A percentile compares a stretch with the other conserved stretches of the same genome.
Conservation (phyloP, 208 protist species). For the Naegleria gruberi region DNA sequence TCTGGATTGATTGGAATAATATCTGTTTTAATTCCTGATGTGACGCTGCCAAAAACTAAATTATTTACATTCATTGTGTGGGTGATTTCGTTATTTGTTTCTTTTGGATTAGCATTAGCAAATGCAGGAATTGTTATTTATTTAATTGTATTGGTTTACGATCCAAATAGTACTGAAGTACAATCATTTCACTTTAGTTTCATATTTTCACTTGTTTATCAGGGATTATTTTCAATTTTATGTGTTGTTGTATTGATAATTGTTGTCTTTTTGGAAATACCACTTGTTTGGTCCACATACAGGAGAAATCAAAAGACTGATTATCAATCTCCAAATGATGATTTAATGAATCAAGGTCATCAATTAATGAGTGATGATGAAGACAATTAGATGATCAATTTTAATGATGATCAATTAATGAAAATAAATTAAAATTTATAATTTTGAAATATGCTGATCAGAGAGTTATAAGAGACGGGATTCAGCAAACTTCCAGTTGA, state of each 20-base stretch:
- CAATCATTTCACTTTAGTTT: neutral
- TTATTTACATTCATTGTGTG: neutral
- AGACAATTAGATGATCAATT: neutral
- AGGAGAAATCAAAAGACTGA: neutral
- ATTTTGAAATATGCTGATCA: neutral
- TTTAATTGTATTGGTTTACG: neutral
- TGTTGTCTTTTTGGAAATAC: neutral
- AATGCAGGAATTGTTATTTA: neutral
- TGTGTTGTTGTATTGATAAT: neutral
- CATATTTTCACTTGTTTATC: neutral
- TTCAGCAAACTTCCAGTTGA: constrained; percentile 79
- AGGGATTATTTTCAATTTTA: neutral
- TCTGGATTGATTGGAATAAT: neutral
- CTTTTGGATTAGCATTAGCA: neutral
- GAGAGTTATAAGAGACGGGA: neutral
- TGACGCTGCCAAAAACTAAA: neutral
- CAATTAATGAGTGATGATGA: neutral
- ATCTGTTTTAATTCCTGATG: neutral
- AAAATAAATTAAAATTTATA: neutral
- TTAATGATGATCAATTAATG: neutral
- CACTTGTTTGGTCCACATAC: neutral
- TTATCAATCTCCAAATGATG: too few relatives aligned
- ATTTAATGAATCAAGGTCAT: too few relatives aligned
- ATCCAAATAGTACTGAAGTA: neutral
- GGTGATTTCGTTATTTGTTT: neutral